Evolutionary conservation across 495 filamentous ascomycete species (phyloP).

Genomic region (Neurospora sp.): DNA sequence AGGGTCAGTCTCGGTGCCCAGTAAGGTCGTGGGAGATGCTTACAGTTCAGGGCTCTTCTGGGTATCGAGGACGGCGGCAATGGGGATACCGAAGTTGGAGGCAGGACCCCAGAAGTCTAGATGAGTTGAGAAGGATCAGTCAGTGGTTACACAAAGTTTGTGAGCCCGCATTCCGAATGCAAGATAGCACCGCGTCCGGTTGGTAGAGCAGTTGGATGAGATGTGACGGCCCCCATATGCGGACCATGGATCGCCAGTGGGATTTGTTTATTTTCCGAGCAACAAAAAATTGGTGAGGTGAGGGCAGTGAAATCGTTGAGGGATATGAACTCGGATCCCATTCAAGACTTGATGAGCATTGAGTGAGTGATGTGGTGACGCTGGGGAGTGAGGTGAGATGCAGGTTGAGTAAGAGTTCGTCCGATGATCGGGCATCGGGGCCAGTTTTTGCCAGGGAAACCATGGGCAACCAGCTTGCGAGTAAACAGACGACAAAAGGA

Average conservation of each 20-base stretch:
- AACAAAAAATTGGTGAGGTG: not conserved
- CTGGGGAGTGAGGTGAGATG: not conserved
- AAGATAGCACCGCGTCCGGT: not conserved
- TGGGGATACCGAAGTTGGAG: conserved; percentile 91
- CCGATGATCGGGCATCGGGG: not conserved
- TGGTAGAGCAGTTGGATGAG: not conserved
- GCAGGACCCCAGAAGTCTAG: conserved; percentile 95
- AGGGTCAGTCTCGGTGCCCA: no score
- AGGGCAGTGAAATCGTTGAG: not conserved
- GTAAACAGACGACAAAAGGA: not conserved
- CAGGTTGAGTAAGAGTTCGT: not conserved
- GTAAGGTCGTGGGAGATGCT: not conserved
- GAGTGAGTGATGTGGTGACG: not conserved
- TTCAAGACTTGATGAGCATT: not conserved
- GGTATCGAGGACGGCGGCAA: conserved; percentile 85
- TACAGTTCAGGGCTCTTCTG: conserved; percentile 90
- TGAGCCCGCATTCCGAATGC: not conserved
- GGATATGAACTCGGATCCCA: not conserved
- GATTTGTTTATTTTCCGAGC: not conserved
- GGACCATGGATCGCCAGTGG: not conserved
- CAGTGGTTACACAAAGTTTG: not conserved
- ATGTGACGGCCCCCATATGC: not conserved
- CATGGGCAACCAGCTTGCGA: not conserved
- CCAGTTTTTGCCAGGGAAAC: not conserved
- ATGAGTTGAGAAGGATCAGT: not conserved